Base-by-base conservation (phyloP, 2,329 filamentous ascomycete species). In the Neopestalotiopsis sp. region DNA sequence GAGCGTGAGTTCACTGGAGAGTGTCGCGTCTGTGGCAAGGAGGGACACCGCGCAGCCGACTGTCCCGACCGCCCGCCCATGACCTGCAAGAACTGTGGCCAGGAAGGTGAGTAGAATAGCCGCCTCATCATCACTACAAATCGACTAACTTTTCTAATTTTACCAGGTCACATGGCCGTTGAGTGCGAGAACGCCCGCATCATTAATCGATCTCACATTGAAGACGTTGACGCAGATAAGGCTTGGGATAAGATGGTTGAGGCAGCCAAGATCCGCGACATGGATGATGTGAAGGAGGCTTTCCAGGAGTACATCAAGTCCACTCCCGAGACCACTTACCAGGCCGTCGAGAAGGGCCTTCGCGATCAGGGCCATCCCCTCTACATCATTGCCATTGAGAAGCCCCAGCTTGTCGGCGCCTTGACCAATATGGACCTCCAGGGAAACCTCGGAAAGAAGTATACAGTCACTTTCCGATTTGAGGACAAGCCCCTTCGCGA, bases 341-440 rank as follows among this genome's bases (percentile, higher is more conserved):
- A 81, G 7, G 83, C 90, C 20, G 83, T 94, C 5, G 91, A 94
- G 81, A 74, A 83, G 40, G 83, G 84, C 1, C 86, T 94, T 76
- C 88, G 91, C 6, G 73, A 79, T 1, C 81, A 88, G 57, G 76
- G 81, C 0, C 83, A 92, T 69, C 79, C 79, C 3, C 79, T 92
- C 14, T 91, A 86, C 79, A 80, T 94, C 66, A 91, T 93, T 72
- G 89, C 88, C 5, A 78, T 88, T 5, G 87, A 92, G 81, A 86
- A 88, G 72, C 80, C 86, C 42, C 77, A 84, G 5, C 78, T 92
- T 38, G 76, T 84, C 0, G 76, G 80, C 1, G 88, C 89, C 5
- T 86, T 90, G 72, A 92, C 89, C 70, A 91, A 92, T 79, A 91
- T 93, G 88, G 90, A 93, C 71, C 81, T 93, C 1, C 90, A 93